These are phyloP conservation scores for Blastobotrys capitulatus DNA, from an alignment of 1,139 yeast species.

Conservation along the genomic window DNA sequence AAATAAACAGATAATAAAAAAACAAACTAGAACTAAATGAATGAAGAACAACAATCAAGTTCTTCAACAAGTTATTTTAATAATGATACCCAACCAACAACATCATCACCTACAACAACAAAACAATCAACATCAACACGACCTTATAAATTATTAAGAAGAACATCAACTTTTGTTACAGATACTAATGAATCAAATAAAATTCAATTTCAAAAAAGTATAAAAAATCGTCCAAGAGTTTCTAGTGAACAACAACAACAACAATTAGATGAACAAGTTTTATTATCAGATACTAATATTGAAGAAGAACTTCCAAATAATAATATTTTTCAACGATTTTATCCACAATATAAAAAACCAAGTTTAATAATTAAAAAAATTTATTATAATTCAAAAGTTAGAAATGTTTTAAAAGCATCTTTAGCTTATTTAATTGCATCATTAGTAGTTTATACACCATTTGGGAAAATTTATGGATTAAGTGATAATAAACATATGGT, in stretches of 20 bases:
- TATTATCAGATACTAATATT: background rate
- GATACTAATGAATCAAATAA: constrained; percentile 27
- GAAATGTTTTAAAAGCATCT: constrained; percentile 52
- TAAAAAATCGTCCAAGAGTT: background rate
- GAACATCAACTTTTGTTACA: constrained; percentile 33
- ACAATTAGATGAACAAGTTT: background rate
- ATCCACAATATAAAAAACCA: background rate
- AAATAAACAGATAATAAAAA: too few relatives aligned
- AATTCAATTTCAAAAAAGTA: background rate
- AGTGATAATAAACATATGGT: constrained; percentile 77
- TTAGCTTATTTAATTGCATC: constrained; percentile 70
- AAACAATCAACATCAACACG: constrained; percentile 1
- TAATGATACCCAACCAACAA: too few relatives aligned
- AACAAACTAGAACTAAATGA: too few relatives aligned
- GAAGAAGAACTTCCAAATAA: background rate
- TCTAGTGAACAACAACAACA: background rate
- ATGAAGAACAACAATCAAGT: too few relatives aligned
- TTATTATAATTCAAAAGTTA: constrained; percentile 12
- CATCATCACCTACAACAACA: background rate
- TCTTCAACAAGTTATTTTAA: too few relatives aligned
- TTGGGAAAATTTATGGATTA: constrained; percentile 55
- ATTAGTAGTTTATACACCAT: constrained; percentile 62
- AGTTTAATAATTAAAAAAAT: constrained; percentile 7
- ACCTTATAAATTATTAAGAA: constrained; percentile 25
- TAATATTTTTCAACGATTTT: background rate